A percentile compares a stretch with the other conserved stretches of the same genome.
These are phyloP conservation scores for Chenopodium suecicum DNA, from an alignment of 148 eudicot species.

Conservation along the genomic window DNA sequence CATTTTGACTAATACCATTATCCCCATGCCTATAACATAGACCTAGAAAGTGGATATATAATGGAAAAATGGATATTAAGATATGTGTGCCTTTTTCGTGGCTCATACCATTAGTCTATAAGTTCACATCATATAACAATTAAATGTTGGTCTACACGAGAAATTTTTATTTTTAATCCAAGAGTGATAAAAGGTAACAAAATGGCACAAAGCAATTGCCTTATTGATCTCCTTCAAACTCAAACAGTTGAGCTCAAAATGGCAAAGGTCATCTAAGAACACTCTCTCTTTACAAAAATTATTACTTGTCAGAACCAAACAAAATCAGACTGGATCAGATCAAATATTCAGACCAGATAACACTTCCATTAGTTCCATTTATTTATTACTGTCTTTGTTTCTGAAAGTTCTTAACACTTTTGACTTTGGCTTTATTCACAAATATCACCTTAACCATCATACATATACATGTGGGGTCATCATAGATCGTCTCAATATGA, in stretches of 20 bases:
- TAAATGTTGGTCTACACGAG: neutral
- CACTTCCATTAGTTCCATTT: no score
- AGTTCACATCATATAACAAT: neutral
- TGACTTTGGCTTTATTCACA: no score
- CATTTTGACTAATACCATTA: neutral
- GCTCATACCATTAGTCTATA: neutral
- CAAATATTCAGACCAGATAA: no score
- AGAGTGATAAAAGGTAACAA: neutral
- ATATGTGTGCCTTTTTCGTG: neutral
- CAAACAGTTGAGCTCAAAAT: neutral
- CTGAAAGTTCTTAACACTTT: no score
- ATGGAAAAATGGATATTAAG: neutral
- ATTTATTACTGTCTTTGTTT: no score
- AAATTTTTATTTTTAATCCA: no score
- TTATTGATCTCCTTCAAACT: neutral
- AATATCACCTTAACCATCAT: no score
- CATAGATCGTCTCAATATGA: no score
- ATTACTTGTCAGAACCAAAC: no score
- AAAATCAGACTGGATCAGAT: no score
- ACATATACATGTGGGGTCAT: no score
- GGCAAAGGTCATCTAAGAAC: neutral
- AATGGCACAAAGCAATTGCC: neutral
- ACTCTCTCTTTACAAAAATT: no score
- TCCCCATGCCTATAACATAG: neutral
- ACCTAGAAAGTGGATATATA: neutral